Evolutionary conservation across 2,329 filamentous ascomycete genomes (phyloP), one percentile per base, ranked within the genome.

Genomic region (Rasamsonia emersonii): DNA sequence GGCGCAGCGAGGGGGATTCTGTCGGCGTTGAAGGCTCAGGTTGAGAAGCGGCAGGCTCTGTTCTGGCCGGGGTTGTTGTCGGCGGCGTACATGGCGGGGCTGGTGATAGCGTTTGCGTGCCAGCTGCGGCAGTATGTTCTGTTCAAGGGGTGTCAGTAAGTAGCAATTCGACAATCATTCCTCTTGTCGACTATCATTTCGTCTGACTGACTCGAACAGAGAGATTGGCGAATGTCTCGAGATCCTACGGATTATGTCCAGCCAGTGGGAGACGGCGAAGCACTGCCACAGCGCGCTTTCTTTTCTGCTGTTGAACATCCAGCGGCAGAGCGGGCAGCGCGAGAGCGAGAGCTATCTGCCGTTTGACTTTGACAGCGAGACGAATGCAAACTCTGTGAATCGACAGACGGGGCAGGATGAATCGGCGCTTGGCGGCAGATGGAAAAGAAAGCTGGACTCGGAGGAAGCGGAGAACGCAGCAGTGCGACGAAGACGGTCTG

Each of bases 61-160:
- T 61, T 61, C 39, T 57, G 58, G 44, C 59, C 59, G 0, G 56
- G 58, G 0, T 53, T 61, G 11, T 36, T 62, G 4, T 60, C 56
- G 2, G 59, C 59, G 1, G 54, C 54, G 1, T 62, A 58, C 53
- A 62, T 62, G 58, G 52, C 56, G 1, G 58, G 58, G 8, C 45
- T 62, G 4, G 55, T 62, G 4, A 50, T 61, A 31, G 58, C 57
- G 9, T 61, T 61, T 34, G 58, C 59, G 10, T 62, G 58, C 23
- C 59, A 62, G 28, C 35, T 62, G 5, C 51, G 52, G 9, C 59
- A 61, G 37, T 61, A 61, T 33, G 49, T 53, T 5, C 40, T 58
- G 24, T 33, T 37, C 0, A 55, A 58, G 24, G 59, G 54, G 1
- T 43, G 48, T 17, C 43, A 46, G 54, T 58, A 45, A 32, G 51